phyloP scores from a whole-genome alignment of 352 stramenopile species.

The Pythium chondricola region DNA sequence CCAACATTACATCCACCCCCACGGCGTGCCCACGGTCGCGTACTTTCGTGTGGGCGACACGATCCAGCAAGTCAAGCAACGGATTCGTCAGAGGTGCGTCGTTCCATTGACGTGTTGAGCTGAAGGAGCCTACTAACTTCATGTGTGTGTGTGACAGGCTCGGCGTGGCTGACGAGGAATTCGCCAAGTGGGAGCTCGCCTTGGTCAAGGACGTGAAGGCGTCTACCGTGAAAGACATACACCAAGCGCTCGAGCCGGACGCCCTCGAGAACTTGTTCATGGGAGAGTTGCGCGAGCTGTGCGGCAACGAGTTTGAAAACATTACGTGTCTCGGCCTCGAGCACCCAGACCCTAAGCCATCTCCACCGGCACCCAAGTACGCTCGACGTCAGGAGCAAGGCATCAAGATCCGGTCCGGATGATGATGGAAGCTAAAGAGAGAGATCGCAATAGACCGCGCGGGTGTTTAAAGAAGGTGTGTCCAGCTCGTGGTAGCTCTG shows the following conservation, averaged over 20 bases:
- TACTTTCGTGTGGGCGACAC: constrained; percentile 64
- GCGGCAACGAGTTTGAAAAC: constrained; percentile 42
- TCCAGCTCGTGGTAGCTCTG: too few relatives aligned
- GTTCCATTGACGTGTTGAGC: background rate
- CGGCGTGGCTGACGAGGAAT: constrained; percentile 55
- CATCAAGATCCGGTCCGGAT: constrained; percentile 86
- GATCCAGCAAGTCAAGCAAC: constrained; percentile 55
- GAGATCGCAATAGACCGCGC: too few relatives aligned
- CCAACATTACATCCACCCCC: constrained; percentile 64
- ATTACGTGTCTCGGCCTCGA: constrained; percentile 62
- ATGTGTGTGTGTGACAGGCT: constrained; percentile 35
- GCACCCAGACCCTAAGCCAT: constrained; percentile 51
- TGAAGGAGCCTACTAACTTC: constrained; percentile 10
- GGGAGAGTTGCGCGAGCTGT: constrained; percentile 54
- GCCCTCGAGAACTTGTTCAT: constrained; percentile 47
- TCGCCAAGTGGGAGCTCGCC: constrained; percentile 65
- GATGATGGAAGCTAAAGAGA: too few relatives aligned
- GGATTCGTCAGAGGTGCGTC: constrained; percentile 37
- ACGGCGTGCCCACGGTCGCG: constrained; percentile 63
- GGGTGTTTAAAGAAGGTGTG: too few relatives aligned
- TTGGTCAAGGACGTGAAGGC: constrained; percentile 76
- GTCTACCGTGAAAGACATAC: constrained; percentile 41
- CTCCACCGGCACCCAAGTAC: constrained; percentile 20
- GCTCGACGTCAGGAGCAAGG: constrained; percentile 66
- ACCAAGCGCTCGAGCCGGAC: constrained; percentile 58